Percentiles rank a stretch among this genome's conserved stretches.
phyloP scores from a whole-genome alignment of 78 protist genomes.

The Dictyostelium capitatum region DNA sequence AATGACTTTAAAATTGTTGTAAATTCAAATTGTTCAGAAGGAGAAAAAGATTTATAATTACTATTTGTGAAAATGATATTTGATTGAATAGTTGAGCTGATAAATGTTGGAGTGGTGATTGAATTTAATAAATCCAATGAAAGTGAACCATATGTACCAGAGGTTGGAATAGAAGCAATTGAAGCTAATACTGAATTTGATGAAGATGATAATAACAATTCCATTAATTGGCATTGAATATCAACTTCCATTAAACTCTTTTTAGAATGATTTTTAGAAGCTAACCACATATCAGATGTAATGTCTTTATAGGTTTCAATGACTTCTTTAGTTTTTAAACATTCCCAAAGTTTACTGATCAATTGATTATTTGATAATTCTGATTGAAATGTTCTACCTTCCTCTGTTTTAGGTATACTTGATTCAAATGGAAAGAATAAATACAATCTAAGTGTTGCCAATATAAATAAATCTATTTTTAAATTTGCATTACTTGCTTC shows the following conservation, averaged over 20 bases:
- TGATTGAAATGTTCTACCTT: constrained; percentile 2
- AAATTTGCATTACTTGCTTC: not conserved
- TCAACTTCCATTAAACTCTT: not conserved
- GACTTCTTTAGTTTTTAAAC: constrained; percentile 3
- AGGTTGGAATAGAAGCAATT: constrained; percentile 3
- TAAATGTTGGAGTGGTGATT: not conserved
- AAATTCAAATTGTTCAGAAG: not conserved
- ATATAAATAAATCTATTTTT: not conserved
- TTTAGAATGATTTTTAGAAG: constrained; percentile 5
- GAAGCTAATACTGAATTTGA: not conserved
- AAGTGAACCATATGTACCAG: not conserved
- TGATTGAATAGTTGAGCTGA: not conserved
- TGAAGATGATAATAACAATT: not conserved
- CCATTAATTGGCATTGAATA: not conserved
- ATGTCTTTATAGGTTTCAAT: constrained; percentile 4
- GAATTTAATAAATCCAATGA: not conserved
- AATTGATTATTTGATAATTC: constrained; percentile 16
- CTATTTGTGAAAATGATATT: not conserved
- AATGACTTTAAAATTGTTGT: not conserved
- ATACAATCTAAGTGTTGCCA: constrained; percentile 28
- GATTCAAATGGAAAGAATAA: not conserved
- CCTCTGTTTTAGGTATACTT: not conserved
- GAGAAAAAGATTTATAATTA: not conserved
- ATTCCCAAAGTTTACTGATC: not conserved
- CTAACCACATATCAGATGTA: constrained; percentile 18